Base-by-base conservation (phyloP, 495 filamentous ascomycete genomes). In the Penicillium taxi region DNA sequence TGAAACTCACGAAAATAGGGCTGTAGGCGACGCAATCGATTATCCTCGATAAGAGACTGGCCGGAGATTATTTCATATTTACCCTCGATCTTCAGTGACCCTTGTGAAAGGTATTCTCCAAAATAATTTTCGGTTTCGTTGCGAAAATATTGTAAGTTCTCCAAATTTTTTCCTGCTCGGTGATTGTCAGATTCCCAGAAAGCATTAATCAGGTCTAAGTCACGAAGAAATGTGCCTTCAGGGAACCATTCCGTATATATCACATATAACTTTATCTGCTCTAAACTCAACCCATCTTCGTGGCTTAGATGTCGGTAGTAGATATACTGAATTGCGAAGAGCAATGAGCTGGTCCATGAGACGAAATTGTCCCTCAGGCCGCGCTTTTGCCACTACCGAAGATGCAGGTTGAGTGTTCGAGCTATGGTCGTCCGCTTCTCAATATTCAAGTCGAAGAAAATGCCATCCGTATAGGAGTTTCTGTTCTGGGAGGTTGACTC, bases 81-180 rank as follows among this genome's bases (percentile, higher is more conserved):
- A 12, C 38, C 41, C 13, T 42, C 38, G 17, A 59, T 53, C 9
- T 55, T 51, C 23, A 64, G 27, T 31, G 40, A 32, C 8, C 58
- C 58, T 26, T 64, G 61, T 0, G 61, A 61, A 18, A 62, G 56
- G 35, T 58, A 61, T 44, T 64, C 61, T 3, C 61, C 61, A 26
- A 56, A 56, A 37, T 64, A 56, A 39, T 40, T 50, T 0, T 26
- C 32, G 1, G 5, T 18, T 12, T 12, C 11, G 9, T 41, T 32
- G 17, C 44, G 44, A 16, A 44, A 29, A 11, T n/a, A 24, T 9
- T 37, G 31, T 8, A 52, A 38, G 26, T 34, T 34, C 29, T 30
- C 21, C 32, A 54, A 26, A 6, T 37, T 25, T 16, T 35, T 9
- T 12, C 11, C 2, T 12, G 21, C n/a, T 9, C 12, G 14, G 5